Evolutionary conservation across 2,329 filamentous ascomycete species (phyloP), one percentile per base, ranked within the genome.

Genomic region (Pseudopithomyces maydicus): DNA sequence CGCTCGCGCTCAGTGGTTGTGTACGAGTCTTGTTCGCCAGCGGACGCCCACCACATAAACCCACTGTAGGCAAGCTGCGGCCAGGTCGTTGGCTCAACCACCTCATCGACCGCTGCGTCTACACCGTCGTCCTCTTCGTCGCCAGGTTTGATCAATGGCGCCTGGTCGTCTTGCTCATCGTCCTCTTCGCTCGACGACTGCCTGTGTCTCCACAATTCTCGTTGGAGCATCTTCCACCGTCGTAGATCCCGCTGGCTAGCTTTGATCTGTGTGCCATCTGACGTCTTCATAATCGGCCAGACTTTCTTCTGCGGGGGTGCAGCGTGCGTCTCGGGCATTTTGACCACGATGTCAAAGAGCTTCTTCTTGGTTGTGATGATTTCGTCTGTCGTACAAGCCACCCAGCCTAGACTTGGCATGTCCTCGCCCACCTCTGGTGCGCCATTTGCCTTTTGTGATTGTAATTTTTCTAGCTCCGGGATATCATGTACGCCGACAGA

Each of bases 401-500:
- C 88, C 92, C 93, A 99, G 38, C 92, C 90, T 33, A 32, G 82
- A 82, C 22, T 77, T 3, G 56, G 52, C 10, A 56, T 38, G 32
- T 62, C 72, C 41, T 85, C 82, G 22, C 81, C 82, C 2, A 59
- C 51, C 17, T 64, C 59, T 35, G 77, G 75, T 15, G 76, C 69
- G 11, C 74, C 72, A 41, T 72, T 72, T 44, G 75, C 57, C 55
- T 66, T 69, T 45, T 69, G 54, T 0, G 56, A 59, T 29, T 82
- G 82, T 61, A 90, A 83, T 54, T 86, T 81, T 64, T 88, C 82
- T 5, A 98, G 82, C 55, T 89, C 87, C 5, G 90, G 86, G 48
- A 99, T 97, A 71, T 99, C 95, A 74, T 97, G 91, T 15, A 99
- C 88, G 48, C 95, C 95, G 57, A 99, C 85, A 51, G 89, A 92